Conservation (phyloP, 148 eudicot genomes). For the Mesembryanthemum crystallinum region DNA sequence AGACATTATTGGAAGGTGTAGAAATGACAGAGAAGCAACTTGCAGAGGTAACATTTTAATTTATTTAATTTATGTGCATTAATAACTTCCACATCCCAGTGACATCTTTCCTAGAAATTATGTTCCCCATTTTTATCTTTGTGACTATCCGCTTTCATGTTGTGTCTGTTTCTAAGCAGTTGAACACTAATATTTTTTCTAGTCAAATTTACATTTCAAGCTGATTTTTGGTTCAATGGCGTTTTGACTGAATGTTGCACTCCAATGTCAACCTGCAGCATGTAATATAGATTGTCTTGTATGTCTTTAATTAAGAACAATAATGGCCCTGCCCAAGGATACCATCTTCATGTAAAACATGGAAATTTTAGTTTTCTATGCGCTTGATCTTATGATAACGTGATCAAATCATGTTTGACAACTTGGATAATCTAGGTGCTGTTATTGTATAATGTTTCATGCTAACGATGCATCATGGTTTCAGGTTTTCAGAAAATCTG, state of each 20-base stretch:
- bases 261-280: neutral
- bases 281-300: neutral
- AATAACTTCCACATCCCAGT: neutral
- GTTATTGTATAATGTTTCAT: neutral
- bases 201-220: neutral
- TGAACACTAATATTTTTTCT: neutral
- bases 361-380: neutral
- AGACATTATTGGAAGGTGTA: conserved; percentile 90
- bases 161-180: conserved; percentile 5
- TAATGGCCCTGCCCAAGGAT: neutral
- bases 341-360: neutral
- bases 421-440: neutral
- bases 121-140: neutral
- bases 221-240: neutral
- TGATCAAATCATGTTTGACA: neutral
- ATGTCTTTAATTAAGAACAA: neutral
- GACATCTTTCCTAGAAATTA: neutral
- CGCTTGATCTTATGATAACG: neutral
- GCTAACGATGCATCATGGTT: conserved; percentile 8
- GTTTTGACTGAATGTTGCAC: neutral
- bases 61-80: too few relatives aligned
- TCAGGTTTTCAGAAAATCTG: conserved; percentile 80
- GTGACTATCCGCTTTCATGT: too few relatives aligned
- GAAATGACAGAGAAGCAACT: conserved; percentile 96
- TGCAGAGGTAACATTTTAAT: conserved; percentile 48